phyloP scores from a whole-genome alignment of 768 basidiomycete genomes.

The Tylopilus cervinicoccineus region DNA sequence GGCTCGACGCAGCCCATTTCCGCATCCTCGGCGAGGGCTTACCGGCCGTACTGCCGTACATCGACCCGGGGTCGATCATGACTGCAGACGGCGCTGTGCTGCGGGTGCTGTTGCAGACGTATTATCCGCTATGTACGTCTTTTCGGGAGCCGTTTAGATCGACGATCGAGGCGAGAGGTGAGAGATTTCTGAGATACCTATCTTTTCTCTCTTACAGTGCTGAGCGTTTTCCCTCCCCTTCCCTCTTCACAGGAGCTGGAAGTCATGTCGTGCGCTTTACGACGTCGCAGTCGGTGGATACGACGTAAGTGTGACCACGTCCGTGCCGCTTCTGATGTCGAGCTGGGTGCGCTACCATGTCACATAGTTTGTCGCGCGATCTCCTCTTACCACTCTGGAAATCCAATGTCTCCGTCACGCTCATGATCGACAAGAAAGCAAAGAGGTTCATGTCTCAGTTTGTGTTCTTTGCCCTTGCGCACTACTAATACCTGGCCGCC shows the following conservation, averaged over 20 bases:
- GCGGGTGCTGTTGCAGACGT: constrained; percentile 63
- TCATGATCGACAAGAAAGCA: constrained; percentile 97
- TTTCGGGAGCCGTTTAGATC: constrained; percentile 60
- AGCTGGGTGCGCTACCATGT: neutral
- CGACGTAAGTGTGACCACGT: constrained; percentile 47
- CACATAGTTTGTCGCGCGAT: constrained; percentile 63
- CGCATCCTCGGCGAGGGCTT: constrained; percentile 84
- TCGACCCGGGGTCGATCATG: constrained; percentile 62
- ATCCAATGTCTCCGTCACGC: constrained; percentile 76
- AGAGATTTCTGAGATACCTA: constrained; percentile 37
- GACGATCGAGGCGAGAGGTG: constrained; percentile 52
- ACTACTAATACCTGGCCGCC: neutral
- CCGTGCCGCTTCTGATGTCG: neutral
- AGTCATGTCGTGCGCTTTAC: constrained; percentile 71
- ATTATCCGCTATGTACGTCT: constrained; percentile 72
- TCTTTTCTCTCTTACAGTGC: neutral
- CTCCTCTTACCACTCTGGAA: constrained; percentile 96
- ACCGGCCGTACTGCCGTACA: constrained; percentile 76
- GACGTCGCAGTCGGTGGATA: constrained; percentile 47
- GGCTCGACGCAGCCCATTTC: constrained; percentile 56
- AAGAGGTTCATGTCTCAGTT: constrained; percentile 61
- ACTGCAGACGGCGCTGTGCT: constrained; percentile 53
- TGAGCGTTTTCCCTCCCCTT: neutral
- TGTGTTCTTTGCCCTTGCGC: neutral
- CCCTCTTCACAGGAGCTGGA: constrained; percentile 48